phyloP scores from a whole-genome alignment of 257 asterid genomes.

The Dorcoceras hygrometricum region DNA sequence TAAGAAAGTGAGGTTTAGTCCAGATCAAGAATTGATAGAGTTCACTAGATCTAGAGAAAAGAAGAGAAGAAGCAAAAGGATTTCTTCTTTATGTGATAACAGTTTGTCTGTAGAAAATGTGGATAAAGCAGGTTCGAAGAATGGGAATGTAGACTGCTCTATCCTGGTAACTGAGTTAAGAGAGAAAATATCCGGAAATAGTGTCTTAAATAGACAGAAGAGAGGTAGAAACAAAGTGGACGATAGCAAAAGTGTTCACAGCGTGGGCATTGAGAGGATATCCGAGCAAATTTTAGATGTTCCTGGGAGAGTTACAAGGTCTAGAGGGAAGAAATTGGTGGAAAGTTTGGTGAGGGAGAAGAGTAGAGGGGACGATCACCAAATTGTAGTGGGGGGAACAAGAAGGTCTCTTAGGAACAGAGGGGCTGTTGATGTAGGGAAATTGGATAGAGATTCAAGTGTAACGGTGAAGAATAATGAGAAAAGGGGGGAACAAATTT shows the following conservation, averaged over 20 bases:
- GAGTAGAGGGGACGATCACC: slow-evolving; percentile 32
- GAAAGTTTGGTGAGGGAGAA: slow-evolving; percentile 26
- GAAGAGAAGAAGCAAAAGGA: slow-evolving; percentile 32
- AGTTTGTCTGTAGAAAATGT: slow-evolving; percentile 25
- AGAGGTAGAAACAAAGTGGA: slow-evolving; percentile 20
- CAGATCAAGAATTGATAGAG: slow-evolving; percentile 49
- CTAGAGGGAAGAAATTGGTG: slow-evolving; percentile 28
- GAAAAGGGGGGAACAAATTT: slow-evolving; percentile 17
- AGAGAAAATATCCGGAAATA: slow-evolving; percentile 20
- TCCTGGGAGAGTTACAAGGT: slow-evolving; percentile 33
- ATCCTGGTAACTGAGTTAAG: slow-evolving; percentile 19
- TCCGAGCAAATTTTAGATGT: slow-evolving; percentile 27
- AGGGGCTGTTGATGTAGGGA: slow-evolving; percentile 26
- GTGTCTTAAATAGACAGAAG: slow-evolving; percentile 10
- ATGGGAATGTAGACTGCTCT: slow-evolving; percentile 11
- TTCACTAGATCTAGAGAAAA: slow-evolving; percentile 30
- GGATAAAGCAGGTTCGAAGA: slow-evolving; percentile 19
- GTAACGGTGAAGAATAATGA: slow-evolving; percentile 26
- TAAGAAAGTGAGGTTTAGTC: slow-evolving; percentile 64
- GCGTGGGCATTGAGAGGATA: slow-evolving; percentile 16
- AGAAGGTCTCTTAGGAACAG: slow-evolving; percentile 30
- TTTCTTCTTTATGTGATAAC: slow-evolving; percentile 19
- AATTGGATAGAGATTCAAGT: slow-evolving; percentile 7
- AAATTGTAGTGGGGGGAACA: slow-evolving; percentile 17
- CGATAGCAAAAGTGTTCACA: slow-evolving; percentile 6